Conservation (phyloP, 352 stramenopile species). For the Phytophthora hybrid region DNA sequence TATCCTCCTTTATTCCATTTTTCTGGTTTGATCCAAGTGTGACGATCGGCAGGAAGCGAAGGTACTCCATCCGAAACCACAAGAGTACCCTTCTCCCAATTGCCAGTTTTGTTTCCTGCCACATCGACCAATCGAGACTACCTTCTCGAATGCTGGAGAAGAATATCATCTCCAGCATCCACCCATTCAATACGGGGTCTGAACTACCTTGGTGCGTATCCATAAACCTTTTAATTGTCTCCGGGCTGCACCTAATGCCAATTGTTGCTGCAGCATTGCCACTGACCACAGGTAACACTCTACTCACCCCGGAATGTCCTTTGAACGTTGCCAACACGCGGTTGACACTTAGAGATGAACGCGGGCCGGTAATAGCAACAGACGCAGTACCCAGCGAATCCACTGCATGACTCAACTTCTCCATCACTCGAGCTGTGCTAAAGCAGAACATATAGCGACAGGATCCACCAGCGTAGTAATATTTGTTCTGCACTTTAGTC, state of each 20-base stretch:
- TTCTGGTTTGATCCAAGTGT: slow-evolving; percentile 26
- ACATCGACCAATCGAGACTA: neutral
- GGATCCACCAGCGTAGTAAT: slow-evolving; percentile 20
- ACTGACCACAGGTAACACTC: slow-evolving; percentile 8
- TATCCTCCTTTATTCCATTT: slow-evolving; percentile 35
- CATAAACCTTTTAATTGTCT: slow-evolving; percentile 30
- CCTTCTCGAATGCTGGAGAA: slow-evolving; percentile 26
- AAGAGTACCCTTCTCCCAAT: slow-evolving; percentile 1
- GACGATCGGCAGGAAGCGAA: slow-evolving; percentile 15
- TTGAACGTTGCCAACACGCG: neutral
- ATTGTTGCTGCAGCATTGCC: slow-evolving; percentile 14
- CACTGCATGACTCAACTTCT: neutral
- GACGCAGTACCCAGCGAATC: neutral
- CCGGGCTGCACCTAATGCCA: slow-evolving; percentile 20
- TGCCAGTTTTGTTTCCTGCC: neutral
- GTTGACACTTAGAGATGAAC: neutral
- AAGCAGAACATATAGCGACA: slow-evolving; percentile 18
- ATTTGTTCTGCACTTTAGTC: slow-evolving; percentile 7
- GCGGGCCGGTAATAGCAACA: neutral
- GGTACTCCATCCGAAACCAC: slow-evolving; percentile 12
- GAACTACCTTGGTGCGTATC: slow-evolving; percentile 10
- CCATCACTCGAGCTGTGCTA: neutral
- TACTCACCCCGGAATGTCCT: neutral
- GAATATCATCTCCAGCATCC: slow-evolving; percentile 33
- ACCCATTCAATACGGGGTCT: slow-evolving; percentile 28